Evolutionary conservation across 148 eudicot species (phyloP).

Genomic region (Chenopodium berlandieri): DNA sequence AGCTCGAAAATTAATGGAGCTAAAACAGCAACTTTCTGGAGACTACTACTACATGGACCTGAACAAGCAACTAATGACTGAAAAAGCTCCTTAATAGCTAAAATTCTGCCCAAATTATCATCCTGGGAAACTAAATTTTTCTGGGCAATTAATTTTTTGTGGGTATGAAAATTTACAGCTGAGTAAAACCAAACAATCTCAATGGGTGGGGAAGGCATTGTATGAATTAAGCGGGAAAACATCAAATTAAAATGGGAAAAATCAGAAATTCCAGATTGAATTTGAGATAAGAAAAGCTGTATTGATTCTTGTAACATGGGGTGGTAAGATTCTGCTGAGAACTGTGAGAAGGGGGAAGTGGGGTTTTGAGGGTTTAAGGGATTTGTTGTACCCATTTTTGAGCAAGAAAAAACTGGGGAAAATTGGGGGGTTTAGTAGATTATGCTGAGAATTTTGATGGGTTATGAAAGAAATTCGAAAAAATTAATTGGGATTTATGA

Average conservation of each 20-base stretch:
- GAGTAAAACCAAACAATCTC: slow-evolving; percentile 81
- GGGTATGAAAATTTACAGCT: slow-evolving; percentile 57
- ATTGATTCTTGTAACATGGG: slow-evolving; percentile 70
- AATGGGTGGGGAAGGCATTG: slow-evolving; percentile 71
- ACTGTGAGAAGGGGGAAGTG: background rate
- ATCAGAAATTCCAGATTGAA: slow-evolving; percentile 47
- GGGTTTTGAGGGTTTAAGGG: slow-evolving; percentile 17
- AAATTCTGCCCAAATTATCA: slow-evolving; percentile 22
- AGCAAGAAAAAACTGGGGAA: background rate
- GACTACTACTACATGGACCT: slow-evolving; percentile 38
- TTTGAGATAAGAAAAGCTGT: slow-evolving; percentile 46
- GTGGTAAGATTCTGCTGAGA: slow-evolving; percentile 27
- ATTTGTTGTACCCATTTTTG: slow-evolving; percentile 21
- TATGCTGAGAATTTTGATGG: background rate
- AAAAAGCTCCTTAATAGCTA: slow-evolving; percentile 59
- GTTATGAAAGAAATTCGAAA: background rate
- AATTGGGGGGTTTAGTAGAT: slow-evolving; percentile 9
- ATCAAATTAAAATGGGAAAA: slow-evolving; percentile 53
- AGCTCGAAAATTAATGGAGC: slow-evolving; percentile 64
- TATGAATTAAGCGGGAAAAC: slow-evolving; percentile 63
- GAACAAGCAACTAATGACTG: slow-evolving; percentile 57
- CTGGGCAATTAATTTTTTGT: slow-evolving; percentile 18
- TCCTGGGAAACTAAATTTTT: slow-evolving; percentile 19
- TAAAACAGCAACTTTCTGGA: slow-evolving; percentile 53
- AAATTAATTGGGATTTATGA: background rate